These are phyloP conservation scores for Mollisiaceae sp. DNA, from an alignment of 2,329 filamentous ascomycete genomes.

Conservation along the genomic window DNA sequence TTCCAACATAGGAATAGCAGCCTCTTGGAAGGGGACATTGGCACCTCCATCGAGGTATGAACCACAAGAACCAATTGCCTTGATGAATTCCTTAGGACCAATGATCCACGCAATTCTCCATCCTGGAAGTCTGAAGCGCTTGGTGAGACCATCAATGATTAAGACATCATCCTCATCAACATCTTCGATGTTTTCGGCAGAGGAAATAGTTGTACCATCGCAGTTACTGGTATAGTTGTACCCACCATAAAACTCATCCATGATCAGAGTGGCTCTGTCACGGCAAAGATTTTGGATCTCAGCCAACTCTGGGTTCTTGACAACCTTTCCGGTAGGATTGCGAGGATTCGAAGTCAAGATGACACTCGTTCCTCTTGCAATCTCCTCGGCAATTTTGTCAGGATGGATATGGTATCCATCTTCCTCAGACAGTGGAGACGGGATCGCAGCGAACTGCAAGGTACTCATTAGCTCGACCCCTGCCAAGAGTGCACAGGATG, in stretches of 20 bases:
- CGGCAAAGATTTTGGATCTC: constrained; percentile 94
- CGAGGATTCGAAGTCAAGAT: constrained; percentile 95
- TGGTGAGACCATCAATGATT: constrained; percentile 94
- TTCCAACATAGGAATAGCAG: constrained; percentile 91
- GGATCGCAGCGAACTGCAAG: constrained; percentile 78
- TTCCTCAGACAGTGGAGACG: constrained; percentile 80
- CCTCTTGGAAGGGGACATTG: constrained; percentile 95
- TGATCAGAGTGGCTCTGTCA: constrained; percentile 87
- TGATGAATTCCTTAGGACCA: constrained; percentile 94
- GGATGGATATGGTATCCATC: constrained; percentile 94
- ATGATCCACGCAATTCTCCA: constrained; percentile 98
- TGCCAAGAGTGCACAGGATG: constrained; percentile 19
- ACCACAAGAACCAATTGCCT: constrained; percentile 89
- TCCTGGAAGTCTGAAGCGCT: constrained; percentile 93
- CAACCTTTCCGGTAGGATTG: constrained; percentile 90
- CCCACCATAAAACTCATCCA: constrained; percentile 95
- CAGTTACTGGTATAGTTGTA: constrained; percentile 96
- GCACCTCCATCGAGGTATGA: constrained; percentile 94
- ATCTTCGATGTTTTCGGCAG: constrained; percentile 87
- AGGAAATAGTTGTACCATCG: constrained; percentile 86
- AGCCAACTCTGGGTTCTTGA: constrained; percentile 82
- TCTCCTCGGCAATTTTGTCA: constrained; percentile 90
- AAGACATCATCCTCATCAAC: constrained; percentile 90
- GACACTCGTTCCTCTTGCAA: constrained; percentile 82
- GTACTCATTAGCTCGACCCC: constrained; percentile 14